Evolutionary conservation across 176 grass and related monocot species (phyloP).

Genomic region (Zizania latifolia): DNA sequence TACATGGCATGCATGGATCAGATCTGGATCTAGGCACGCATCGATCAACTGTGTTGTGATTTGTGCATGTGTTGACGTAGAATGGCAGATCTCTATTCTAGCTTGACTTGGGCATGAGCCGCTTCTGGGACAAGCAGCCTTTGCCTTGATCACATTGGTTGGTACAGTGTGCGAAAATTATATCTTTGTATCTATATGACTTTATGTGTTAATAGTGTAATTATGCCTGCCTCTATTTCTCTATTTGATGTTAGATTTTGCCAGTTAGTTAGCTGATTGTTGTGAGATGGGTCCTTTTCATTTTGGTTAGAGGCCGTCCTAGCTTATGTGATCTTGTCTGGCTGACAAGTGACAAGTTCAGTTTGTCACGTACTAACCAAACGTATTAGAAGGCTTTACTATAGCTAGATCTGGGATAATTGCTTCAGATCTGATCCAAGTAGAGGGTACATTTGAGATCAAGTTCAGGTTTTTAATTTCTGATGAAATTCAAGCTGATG

Average conservation of each 20-base stretch:
- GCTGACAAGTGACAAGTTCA: neutral
- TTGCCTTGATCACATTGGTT: neutral
- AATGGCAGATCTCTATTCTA: conserved; percentile 13
- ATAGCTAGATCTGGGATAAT: conserved; percentile 3
- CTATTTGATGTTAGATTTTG: neutral
- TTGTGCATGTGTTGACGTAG: neutral
- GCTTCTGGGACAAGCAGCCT: neutral
- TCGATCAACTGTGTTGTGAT: neutral
- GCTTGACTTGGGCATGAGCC: neutral
- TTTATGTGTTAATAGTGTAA: neutral
- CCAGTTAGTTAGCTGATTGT: conserved; percentile 4
- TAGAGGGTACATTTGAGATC: neutral
- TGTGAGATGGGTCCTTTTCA: conserved; percentile 29
- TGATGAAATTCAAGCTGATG: neutral
- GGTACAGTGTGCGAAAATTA: neutral
- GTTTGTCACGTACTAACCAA: neutral
- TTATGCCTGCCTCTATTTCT: neutral
- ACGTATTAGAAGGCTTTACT: neutral
- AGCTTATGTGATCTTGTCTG: conserved; percentile 15
- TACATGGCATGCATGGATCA: neutral
- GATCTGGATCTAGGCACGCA: conserved; percentile 41
- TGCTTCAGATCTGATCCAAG: conserved; percentile 10
- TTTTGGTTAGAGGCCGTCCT: neutral
- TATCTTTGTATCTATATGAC: neutral
- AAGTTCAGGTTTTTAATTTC: neutral